Evolutionary conservation across 768 basidiomycete genomes (phyloP).

Genomic region (Hericium erinaceus): DNA sequence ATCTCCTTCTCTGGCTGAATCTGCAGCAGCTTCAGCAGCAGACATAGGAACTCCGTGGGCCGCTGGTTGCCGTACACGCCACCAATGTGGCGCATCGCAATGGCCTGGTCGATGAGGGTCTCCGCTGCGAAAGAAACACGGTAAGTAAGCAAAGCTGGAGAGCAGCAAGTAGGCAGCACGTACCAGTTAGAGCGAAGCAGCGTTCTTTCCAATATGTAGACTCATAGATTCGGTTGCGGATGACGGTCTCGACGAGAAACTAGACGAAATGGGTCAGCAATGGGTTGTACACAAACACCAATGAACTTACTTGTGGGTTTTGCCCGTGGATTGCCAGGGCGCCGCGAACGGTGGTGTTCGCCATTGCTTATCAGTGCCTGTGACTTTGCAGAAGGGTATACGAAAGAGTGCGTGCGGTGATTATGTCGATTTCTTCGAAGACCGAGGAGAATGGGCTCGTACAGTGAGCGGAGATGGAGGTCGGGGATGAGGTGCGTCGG

Average conservation of each 20-base stretch:
- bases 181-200: constrained; percentile 93
- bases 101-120: constrained; percentile 86
- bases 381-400: too few species aligned
- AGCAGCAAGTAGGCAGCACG: constrained; percentile 13
- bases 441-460: too few species aligned
- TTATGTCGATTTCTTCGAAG: too few species aligned
- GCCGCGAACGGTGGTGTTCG: constrained; percentile 85
- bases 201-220: constrained; percentile 96
- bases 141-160: neutral
- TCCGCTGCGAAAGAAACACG: constrained; percentile 48
- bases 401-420: too few species aligned
- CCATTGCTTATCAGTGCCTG: constrained; percentile 40
- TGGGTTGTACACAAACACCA: neutral
- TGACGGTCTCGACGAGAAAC: constrained; percentile 94
- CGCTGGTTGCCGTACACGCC: constrained; percentile 94
- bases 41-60: constrained; percentile 88
- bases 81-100: constrained; percentile 73
- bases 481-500: too few species aligned
- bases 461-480: too few species aligned
- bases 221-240: constrained; percentile 94
- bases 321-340: constrained; percentile 91
- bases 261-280: constrained; percentile 27
- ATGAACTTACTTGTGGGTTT: constrained; percentile 77
- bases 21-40: constrained; percentile 89
- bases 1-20: constrained; percentile 99